phyloP scores from a whole-genome alignment of 805 yeast genomes.

The Middelhovenomyces tepae region DNA sequence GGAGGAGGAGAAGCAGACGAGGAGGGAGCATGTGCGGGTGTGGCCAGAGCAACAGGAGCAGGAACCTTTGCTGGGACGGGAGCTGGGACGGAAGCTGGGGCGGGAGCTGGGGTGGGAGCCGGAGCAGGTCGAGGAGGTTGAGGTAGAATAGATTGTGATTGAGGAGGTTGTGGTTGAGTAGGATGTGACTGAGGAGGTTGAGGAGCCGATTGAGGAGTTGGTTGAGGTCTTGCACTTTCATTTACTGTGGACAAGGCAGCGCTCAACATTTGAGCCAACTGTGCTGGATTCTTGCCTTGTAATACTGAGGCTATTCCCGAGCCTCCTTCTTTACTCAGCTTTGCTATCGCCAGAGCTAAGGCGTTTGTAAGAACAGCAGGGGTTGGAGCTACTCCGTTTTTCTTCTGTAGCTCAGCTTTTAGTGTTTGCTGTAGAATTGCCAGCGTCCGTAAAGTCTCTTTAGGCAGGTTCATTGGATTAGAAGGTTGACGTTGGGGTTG shows the following conservation, averaged over 20 bases:
- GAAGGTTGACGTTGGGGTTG: slow-evolving; percentile 11
- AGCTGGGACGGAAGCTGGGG: slow-evolving; percentile 4
- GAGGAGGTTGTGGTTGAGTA: slow-evolving; percentile 2
- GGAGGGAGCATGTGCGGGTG: not conserved
- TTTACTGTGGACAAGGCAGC: slow-evolving; percentile 15
- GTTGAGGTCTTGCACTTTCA: slow-evolving; percentile 7
- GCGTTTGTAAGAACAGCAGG: slow-evolving; percentile 84
- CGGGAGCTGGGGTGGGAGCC: slow-evolving; percentile 1
- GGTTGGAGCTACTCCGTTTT: slow-evolving; percentile 70
- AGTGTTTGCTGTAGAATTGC: slow-evolving; percentile 81
- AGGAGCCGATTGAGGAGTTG: slow-evolving; percentile 8
- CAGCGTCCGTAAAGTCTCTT: slow-evolving; percentile 64
- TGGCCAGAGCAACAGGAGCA: slow-evolving; percentile 2
- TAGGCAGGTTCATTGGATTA: slow-evolving; percentile 36
- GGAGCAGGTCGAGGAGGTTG: slow-evolving; percentile 1
- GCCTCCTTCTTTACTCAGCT: slow-evolving; percentile 61
- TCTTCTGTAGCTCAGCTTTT: slow-evolving; percentile 69
- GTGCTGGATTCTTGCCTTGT: slow-evolving; percentile 19
- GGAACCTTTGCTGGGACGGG: slow-evolving; percentile 5
- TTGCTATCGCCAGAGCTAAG: slow-evolving; percentile 85
- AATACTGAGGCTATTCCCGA: slow-evolving; percentile 17
- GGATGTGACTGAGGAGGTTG: not conserved
- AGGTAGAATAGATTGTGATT: not conserved
- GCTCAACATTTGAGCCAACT: slow-evolving; percentile 16
- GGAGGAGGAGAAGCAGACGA: not conserved